Evolutionary conservation across 176 grass and related monocot genomes (phyloP).

Genomic region (Phragmites australis): DNA sequence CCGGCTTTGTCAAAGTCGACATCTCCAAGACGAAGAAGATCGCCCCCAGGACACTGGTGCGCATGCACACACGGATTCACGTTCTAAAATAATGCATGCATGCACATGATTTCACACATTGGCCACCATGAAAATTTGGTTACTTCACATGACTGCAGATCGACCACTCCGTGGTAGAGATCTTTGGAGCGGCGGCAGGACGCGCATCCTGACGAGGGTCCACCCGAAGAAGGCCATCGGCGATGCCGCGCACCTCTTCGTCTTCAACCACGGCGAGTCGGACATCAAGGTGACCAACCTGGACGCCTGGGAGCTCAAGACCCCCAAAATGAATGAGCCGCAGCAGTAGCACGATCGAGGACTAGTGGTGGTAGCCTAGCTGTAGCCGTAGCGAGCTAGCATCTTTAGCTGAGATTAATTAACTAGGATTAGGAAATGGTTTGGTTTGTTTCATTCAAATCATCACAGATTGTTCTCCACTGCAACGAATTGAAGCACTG

Average conservation of each 20-base stretch:
- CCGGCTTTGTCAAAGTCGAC: constrained; percentile 54
- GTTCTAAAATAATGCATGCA: no score
- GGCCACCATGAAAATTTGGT: background rate
- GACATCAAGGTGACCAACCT: constrained; percentile 44
- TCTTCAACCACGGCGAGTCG: constrained; percentile 59
- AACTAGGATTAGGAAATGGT: constrained; percentile 7
- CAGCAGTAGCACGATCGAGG: constrained; percentile 21
- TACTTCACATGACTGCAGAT: constrained; percentile 27
- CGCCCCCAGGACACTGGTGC: constrained; percentile 46
- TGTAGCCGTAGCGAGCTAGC: constrained; percentile 20
- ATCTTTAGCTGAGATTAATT: constrained; percentile 10
- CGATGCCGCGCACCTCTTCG: constrained; percentile 45
- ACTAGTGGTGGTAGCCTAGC: background rate
- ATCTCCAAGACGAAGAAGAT: constrained; percentile 29
- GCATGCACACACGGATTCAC: no score
- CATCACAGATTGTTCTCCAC: background rate
- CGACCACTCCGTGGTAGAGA: constrained; percentile 66
- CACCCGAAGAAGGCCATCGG: constrained; percentile 52
- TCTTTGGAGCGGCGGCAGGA: constrained; percentile 53
- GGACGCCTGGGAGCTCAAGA: constrained; percentile 67
- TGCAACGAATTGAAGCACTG: background rate
- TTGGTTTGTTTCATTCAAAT: constrained; percentile 1
- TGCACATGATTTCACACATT: background rate
- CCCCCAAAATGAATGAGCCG: constrained; percentile 43
- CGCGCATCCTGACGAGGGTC: constrained; percentile 66